Base-by-base conservation (phyloP, 73 alveolate genomes). In the Blepharisma stoltei region DNA sequence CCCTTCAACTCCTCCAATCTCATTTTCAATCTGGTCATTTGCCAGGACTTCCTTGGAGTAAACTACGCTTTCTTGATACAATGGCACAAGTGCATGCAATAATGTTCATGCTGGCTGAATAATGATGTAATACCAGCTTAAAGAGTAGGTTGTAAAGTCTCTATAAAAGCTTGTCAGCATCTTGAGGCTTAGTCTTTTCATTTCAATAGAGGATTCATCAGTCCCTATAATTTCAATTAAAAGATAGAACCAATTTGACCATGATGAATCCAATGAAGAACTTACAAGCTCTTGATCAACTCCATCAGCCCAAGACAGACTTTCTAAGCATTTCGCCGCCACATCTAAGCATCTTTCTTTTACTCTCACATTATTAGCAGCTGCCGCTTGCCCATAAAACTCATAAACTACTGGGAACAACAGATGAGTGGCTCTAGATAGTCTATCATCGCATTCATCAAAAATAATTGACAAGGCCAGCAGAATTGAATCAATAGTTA, bases 251-350 rank as follows among this genome's bases (percentile, higher is more conserved):
- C 90, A 87, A 11, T 76, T 65, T 27, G 79, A 77, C 70, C 81
- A 87, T 6, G 91, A 83, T 41, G 81, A 88, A 80, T 83, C 82
- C 4, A 87, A 78, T n/a, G 88, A 81, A 0, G 43, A 20, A 6
- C 67, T 81, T 4, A 87, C 88, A 20, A 87, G 55, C 27, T 83
- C 78, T 21, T 83, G 78, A 44, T 87, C 82, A 44, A 87, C 52
- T 77, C 94, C 94, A 66, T 87, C 94, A 1, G 94, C 94, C 94
- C 94, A 87, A 1, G 91, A 70, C 18, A 87, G 53, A 6, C 86
- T 71, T 44, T 89, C 68, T 38, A 87, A 71, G 67, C 89, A 83
- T 27, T 44, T 71, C 73, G 70, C 85, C 20, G 73, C 49, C n/a
- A 85, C 77, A 37, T 86, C 88, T 48, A 82, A 53, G 52, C 79